Evolutionary conservation across 148 eudicot genomes (phyloP).

Genomic region (Rhododendron vialii): DNA sequence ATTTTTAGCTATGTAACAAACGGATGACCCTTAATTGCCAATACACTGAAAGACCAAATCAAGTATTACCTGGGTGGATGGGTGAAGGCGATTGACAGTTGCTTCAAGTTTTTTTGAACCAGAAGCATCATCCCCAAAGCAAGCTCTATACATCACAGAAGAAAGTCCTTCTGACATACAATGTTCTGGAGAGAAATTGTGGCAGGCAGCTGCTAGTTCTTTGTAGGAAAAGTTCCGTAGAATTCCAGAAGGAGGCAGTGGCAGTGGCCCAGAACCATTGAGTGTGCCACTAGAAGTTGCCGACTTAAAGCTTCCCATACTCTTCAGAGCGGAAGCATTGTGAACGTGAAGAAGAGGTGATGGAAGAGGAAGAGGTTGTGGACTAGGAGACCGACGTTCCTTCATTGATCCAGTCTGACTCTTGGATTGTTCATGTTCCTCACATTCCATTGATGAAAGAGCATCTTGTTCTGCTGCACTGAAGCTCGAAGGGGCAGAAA

Average conservation of each 20-base stretch:
- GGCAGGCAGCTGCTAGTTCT: slow-evolving; percentile 77
- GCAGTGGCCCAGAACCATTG: slow-evolving; percentile 71
- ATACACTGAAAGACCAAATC: slow-evolving; percentile 41
- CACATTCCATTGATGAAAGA: slow-evolving; percentile 44
- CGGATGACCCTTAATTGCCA: not conserved
- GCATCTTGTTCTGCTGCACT: slow-evolving; percentile 64
- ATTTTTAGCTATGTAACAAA: not conserved
- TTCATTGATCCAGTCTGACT: slow-evolving; percentile 30
- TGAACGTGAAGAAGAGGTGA: slow-evolving; percentile 66
- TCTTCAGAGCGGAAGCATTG: slow-evolving; percentile 35
- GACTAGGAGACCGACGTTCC: slow-evolving; percentile 55
- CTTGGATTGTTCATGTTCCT: slow-evolving; percentile 53
- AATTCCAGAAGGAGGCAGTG: slow-evolving; percentile 56
- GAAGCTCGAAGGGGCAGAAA: slow-evolving; percentile 83
- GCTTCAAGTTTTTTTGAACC: slow-evolving; percentile 64
- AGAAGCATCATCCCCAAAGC: slow-evolving; percentile 51
- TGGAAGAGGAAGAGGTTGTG: slow-evolving; percentile 96
- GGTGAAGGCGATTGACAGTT: slow-evolving; percentile 72
- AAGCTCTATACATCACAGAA: slow-evolving; percentile 71
- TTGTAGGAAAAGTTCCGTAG: slow-evolving; percentile 64
- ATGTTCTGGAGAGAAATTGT: slow-evolving; percentile 70
- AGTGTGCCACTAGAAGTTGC: slow-evolving; percentile 60
- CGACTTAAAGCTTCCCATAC: slow-evolving; percentile 61
- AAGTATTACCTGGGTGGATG: slow-evolving; percentile 58
- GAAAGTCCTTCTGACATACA: slow-evolving; percentile 81